Percentiles rank a stretch among this genome's conserved stretches.
These are phyloP conservation scores for Geotrichum fermentans DNA, from an alignment of 1,139 yeast species.

Conservation along the genomic window DNA sequence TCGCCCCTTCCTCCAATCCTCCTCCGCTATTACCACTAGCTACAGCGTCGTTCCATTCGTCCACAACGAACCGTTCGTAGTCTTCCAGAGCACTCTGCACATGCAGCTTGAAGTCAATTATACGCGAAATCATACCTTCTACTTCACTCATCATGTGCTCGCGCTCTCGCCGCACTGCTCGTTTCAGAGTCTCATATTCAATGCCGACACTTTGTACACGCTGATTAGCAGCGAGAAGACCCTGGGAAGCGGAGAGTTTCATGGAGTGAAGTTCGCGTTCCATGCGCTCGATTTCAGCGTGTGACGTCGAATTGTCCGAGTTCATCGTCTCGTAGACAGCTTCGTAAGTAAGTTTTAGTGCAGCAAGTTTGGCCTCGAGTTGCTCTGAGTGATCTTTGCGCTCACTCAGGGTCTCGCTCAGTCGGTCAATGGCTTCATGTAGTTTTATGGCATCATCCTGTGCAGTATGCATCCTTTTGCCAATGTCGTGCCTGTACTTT, in stretches of 20 bases:
- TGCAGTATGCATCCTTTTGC: slow-evolving; percentile 46
- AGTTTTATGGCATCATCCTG: slow-evolving; percentile 57
- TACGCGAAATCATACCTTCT: slow-evolving; percentile 52
- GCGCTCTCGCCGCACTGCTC: slow-evolving; percentile 47
- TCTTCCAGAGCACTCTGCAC: slow-evolving; percentile 58
- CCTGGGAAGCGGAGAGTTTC: slow-evolving; percentile 51
- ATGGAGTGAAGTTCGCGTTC: slow-evolving; percentile 58
- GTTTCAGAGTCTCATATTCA: slow-evolving; percentile 51
- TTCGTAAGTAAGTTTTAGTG: slow-evolving; percentile 52
- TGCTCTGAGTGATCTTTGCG: slow-evolving; percentile 55
- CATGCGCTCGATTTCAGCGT: slow-evolving; percentile 61
- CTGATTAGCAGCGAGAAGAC: slow-evolving; percentile 52
- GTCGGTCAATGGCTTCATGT: slow-evolving; percentile 56
- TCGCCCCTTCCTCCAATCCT: too few relatives aligned
- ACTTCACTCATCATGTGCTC: slow-evolving; percentile 51
- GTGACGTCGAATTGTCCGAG: slow-evolving; percentile 50
- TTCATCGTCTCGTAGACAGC: slow-evolving; percentile 55
- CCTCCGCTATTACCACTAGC: too few relatives aligned
- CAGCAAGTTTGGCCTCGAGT: slow-evolving; percentile 53
- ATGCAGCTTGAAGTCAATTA: slow-evolving; percentile 59
- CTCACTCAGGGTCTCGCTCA: slow-evolving; percentile 52
- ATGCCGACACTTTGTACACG: slow-evolving; percentile 51
- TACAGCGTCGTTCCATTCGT: slow-evolving; percentile 37
- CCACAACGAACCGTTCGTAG: slow-evolving; percentile 46
- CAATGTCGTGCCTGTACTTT: slow-evolving; percentile 47